A percentile compares a stretch with the other conserved stretches of the same genome.
Conservation (phyloP, 495 filamentous ascomycete genomes). For the Penicillium psychrofluorescens region DNA sequence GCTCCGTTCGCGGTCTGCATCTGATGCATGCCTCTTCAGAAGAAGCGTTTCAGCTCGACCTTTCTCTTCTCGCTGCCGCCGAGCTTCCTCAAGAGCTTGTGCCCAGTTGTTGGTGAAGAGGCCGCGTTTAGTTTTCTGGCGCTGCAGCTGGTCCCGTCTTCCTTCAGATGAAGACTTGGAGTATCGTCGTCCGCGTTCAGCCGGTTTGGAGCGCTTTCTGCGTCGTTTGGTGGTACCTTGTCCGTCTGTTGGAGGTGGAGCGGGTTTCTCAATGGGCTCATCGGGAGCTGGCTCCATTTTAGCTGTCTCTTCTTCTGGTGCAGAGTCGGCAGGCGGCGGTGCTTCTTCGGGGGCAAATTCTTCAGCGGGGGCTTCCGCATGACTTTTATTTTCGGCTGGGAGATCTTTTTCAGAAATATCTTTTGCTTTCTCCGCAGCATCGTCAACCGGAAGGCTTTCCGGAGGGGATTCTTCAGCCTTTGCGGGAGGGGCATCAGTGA, state of each 20-base stretch:
- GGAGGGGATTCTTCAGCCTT: slow-evolving; percentile 2
- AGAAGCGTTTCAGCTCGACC: slow-evolving; percentile 13
- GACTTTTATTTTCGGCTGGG: neutral
- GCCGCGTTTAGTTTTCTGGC: slow-evolving; percentile 30
- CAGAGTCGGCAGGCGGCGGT: slow-evolving; percentile 2
- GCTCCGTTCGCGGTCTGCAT: slow-evolving; percentile 15
- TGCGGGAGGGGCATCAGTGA: slow-evolving; percentile 4
- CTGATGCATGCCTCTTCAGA: slow-evolving; percentile 11
- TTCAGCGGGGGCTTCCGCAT: slow-evolving; percentile 2
- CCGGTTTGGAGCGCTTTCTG: slow-evolving; percentile 20
- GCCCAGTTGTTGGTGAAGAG: slow-evolving; percentile 33
- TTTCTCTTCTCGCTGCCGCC: slow-evolving; percentile 33
- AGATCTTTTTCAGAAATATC: neutral
- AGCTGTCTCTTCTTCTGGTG: slow-evolving; percentile 5
- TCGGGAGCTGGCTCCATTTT: slow-evolving; percentile 4
- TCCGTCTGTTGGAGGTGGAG: slow-evolving; percentile 7
- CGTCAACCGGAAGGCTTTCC: slow-evolving; percentile 2
- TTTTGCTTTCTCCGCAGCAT: slow-evolving; percentile 2
- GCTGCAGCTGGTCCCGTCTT: slow-evolving; percentile 18
- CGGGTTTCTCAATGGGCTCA: slow-evolving; percentile 5
- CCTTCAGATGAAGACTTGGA: slow-evolving; percentile 34
- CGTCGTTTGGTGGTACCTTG: slow-evolving; percentile 16
- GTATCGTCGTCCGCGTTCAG: slow-evolving; percentile 24
- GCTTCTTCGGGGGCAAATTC: slow-evolving; percentile 2
- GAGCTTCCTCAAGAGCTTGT: slow-evolving; percentile 32